Base-by-base conservation (phyloP, 768 basidiomycete genomes). In the Glaciozyma antarctica region DNA sequence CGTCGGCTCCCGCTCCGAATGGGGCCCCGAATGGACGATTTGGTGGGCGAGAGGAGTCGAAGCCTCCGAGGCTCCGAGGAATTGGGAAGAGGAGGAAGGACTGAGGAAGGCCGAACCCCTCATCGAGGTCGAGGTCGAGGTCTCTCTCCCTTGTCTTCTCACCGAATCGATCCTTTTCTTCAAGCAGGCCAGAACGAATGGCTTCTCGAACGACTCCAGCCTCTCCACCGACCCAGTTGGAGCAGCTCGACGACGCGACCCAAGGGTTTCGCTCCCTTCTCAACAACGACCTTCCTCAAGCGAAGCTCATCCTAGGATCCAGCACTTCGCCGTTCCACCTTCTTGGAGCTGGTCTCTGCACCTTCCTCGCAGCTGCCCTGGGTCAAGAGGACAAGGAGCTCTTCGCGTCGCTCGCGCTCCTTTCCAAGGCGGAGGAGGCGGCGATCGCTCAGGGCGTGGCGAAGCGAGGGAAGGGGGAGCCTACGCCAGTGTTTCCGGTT, bases 341-440 rank as follows among this genome's bases (percentile, higher is more conserved):
- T 22, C 41, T 70, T 22, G 69, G 63, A 0, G 26, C 60, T 19
- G 69, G 69, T 62, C 38, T 16, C 26, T 17, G 34, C 26, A 24
- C 48, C n/a, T 70, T 67, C 58, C 61, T 70, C 34, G 57, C 59
- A 2, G 63, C 66, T 2, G 59, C 61, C 2, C 47, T 70, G 0
- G 58, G 56, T 3, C 53, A 63, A 19, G 69, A 70, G 28, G 66
- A 67, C 26, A 54, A 45, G 4, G 69, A 70, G 61, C 45, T 70
- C 1, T 52, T 58, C 12, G 5, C 41, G 4, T 62, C 62, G 38
- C 41, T 64, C 6, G 22, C 10, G 0, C 30, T 54, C 16, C 61
- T 70, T 1, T 13, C 47, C 1, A 59, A 53, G 24, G 69, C 69
- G 0, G 66, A 70, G 44, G 19, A 24, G 2, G 10, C 59, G 10